Evolutionary conservation across 331 rosid genomes (phyloP).

Genomic region (Stylosanthes scabra): DNA sequence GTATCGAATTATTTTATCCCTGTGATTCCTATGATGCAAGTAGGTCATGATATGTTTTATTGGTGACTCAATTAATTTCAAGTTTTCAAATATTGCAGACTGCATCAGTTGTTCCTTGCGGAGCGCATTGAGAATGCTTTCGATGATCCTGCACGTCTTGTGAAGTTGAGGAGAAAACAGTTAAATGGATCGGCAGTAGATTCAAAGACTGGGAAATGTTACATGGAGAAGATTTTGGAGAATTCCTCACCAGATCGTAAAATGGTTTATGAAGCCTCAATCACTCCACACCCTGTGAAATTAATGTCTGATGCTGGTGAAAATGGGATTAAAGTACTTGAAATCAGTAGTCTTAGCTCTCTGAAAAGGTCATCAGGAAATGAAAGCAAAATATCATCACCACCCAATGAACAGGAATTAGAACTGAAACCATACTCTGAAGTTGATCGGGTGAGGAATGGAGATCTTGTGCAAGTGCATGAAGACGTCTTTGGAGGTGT

Average conservation of each 20-base stretch:
- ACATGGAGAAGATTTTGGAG: constrained; percentile 81
- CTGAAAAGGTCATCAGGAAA: constrained; percentile 54
- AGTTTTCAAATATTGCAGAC: constrained; percentile 58
- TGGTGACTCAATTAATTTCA: constrained; percentile 38
- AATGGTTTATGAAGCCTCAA: constrained; percentile 64
- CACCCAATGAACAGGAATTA: constrained; percentile 54
- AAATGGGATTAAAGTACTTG: constrained; percentile 75
- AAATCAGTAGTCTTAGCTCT: constrained; percentile 64
- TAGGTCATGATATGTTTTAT: constrained; percentile 36
- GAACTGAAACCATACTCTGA: constrained; percentile 47
- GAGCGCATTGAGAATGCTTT: constrained; percentile 81
- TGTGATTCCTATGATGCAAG: constrained; percentile 32
- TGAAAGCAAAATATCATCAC: constrained; percentile 58
- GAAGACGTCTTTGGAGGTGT: constrained; percentile 50
- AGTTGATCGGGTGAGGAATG: constrained; percentile 36
- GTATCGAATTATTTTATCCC: constrained; percentile 34
- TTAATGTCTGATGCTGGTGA: constrained; percentile 53
- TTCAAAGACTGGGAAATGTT: constrained; percentile 68
- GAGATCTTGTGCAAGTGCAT: constrained; percentile 50
- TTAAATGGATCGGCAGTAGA: constrained; percentile 67
- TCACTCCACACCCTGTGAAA: constrained; percentile 48
- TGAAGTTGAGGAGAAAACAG: constrained; percentile 81
- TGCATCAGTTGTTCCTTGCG: constrained; percentile 86
- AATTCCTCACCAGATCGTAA: constrained; percentile 64
- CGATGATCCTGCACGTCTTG: constrained; percentile 74